These are phyloP conservation scores for Colletotrichum falcatum DNA, from an alignment of 2,329 filamentous ascomycete genomes.

Conservation along the genomic window DNA sequence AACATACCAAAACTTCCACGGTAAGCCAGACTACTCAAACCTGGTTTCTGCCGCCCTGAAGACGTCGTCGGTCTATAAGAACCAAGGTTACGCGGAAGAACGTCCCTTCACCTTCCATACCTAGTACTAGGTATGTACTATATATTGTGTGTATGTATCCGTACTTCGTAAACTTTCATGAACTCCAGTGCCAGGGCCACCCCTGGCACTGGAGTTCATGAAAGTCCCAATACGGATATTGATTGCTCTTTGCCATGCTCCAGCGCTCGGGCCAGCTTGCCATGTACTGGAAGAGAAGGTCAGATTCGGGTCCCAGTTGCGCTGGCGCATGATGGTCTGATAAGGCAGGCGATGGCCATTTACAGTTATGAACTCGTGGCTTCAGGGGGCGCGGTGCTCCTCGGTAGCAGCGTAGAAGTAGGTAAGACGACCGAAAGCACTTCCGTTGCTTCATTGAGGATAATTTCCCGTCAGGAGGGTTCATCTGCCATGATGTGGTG, in stretches of 20 bases:
- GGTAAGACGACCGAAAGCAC: constrained; percentile 30
- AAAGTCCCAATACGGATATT: constrained; percentile 30
- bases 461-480: constrained; percentile 34
- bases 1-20: constrained; percentile 6
- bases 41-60: not conserved
- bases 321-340: constrained; percentile 3
- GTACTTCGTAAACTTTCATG: constrained; percentile 22
- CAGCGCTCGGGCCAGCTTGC: not conserved
- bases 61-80: not conserved
- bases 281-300: not conserved
- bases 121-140: constrained; percentile 8
- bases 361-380: not conserved
- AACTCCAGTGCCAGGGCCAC: constrained; percentile 14
- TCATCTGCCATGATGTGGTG: constrained; percentile 40
- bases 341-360: not conserved
- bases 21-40: constrained; percentile 12
- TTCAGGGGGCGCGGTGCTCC: constrained; percentile 19
- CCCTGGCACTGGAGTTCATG: constrained; percentile 27
- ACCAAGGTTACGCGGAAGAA: not conserved
- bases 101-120: not conserved
- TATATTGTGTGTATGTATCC: not conserved
- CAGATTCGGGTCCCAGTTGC: constrained; percentile 1
- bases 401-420: constrained; percentile 28
- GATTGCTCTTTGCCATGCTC: constrained; percentile 22
- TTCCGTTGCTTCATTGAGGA: constrained; percentile 19